phyloP scores from a whole-genome alignment of 2,329 filamentous ascomycete species.

The Westerdykella aurantiaca region DNA sequence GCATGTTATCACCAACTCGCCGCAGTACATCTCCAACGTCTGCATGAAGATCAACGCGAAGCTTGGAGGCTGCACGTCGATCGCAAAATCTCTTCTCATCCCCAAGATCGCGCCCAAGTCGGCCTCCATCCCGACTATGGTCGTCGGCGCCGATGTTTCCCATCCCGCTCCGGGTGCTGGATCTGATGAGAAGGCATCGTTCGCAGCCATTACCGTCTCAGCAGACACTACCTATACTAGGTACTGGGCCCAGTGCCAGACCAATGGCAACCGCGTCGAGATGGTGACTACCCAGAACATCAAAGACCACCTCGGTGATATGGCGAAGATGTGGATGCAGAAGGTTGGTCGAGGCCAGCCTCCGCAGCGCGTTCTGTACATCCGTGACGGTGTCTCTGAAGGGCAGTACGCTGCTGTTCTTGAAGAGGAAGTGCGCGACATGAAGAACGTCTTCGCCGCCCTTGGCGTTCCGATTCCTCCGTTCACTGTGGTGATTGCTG shows the following conservation, averaged over 20 bases:
- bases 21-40: slow-evolving; percentile 89
- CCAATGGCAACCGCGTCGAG: slow-evolving; percentile 77
- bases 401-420: slow-evolving; percentile 79
- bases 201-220: slow-evolving; percentile 81
- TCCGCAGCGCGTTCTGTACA: slow-evolving; percentile 78
- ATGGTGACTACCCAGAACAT: slow-evolving; percentile 67
- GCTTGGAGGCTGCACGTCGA: slow-evolving; percentile 72
- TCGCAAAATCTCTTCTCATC: slow-evolving; percentile 39
- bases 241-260: slow-evolving; percentile 74
- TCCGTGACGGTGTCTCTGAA: slow-evolving; percentile 88
- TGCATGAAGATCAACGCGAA: slow-evolving; percentile 97
- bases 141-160: slow-evolving; percentile 88
- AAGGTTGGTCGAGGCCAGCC: slow-evolving; percentile 48
- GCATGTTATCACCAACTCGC: slow-evolving; percentile 63
- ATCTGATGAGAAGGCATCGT: slow-evolving; percentile 53
- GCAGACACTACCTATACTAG: slow-evolving; percentile 64
- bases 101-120: slow-evolving; percentile 19
- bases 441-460: slow-evolving; percentile 56
- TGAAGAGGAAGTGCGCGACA: slow-evolving; percentile 65
- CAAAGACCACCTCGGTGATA: slow-evolving; percentile 56
- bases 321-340: slow-evolving; percentile 60
- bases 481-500: slow-evolving; percentile 81
- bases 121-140: slow-evolving; percentile 55
- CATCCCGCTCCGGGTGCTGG: slow-evolving; percentile 61
- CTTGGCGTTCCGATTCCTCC: slow-evolving; percentile 48